Base-by-base conservation (phyloP, 495 filamentous ascomycete species). In the Penicillium coffeae region DNA sequence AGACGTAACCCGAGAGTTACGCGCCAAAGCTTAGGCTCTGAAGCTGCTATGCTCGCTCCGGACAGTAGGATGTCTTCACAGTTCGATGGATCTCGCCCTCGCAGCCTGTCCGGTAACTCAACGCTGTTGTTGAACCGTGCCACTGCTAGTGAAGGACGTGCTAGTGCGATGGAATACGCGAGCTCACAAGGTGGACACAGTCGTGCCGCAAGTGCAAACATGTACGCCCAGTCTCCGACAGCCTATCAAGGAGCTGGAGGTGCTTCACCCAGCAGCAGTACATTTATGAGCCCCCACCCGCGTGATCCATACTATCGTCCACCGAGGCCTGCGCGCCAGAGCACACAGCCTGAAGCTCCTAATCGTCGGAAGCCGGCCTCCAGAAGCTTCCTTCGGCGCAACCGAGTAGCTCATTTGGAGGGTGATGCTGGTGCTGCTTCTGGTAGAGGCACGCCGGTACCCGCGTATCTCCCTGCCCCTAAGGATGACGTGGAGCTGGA, bases 51-150 rank as follows among this genome's bases (percentile, higher is more conserved):
- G 77, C 66, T 95, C 30, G 74, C 78, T 33, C 81, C 84, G 13
- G 78, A 78, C 36, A 76, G 82, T 9, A 71, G 79, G 21, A 83
- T 89, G 53, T 79, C 79, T n/a, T 78, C 83, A 19, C 87, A 86
- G 48, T 73, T 82, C 30, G 77, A 80, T 37, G 77, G 71, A 13
- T 85, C 83, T 9, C 78, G 88, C 33, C 71, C 88, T 7, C 74
- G 90, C 53, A 95, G 90, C 69, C 72, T 92, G 53, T 95, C 89
- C 6, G 89, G 84, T 1, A 95, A 88, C 64, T 89, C 89, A 32
- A 86, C 83, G 14, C 68, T 90, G 18, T 72, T 96, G 21, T 67
- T 92, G 30, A 80, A 79, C 45, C 76, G 80, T 46, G 70, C 70
- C 2, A 71, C 66, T 5, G 64, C 63, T 2, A 79, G 66, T 46